Evolutionary conservation across 805 yeast genomes (phyloP).

Genomic region (Sungouiozyma ichnusensis): DNA sequence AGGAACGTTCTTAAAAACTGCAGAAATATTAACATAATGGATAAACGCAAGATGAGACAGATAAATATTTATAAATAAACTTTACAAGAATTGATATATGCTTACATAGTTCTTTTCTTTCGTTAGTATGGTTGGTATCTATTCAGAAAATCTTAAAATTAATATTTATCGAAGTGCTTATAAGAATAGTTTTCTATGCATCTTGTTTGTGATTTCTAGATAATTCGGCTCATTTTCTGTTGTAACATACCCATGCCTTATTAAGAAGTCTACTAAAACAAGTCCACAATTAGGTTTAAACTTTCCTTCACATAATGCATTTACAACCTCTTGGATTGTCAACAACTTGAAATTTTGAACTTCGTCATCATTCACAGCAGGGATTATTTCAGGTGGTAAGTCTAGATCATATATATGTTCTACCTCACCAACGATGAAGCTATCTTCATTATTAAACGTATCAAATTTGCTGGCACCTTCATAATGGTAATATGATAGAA

Average conservation of each 20-base stretch:
- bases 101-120: neutral
- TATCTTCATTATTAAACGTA: constrained; percentile 33
- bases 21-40: no score
- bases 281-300: constrained; percentile 88
- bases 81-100: neutral
- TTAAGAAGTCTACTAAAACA: constrained; percentile 70
- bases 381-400: constrained; percentile 37
- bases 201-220: constrained; percentile 43
- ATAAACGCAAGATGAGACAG: no score
- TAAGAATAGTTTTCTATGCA: no score
- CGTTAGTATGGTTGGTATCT: no score
- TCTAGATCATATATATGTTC: constrained; percentile 69
- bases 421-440: constrained; percentile 80
- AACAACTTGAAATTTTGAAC: constrained; percentile 61
- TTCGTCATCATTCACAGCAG: constrained; percentile 65
- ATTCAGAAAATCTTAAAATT: no score
- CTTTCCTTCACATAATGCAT: constrained; percentile 41
- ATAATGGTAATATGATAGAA: constrained; percentile 52
- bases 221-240: constrained; percentile 58
- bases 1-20: no score
- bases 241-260: constrained; percentile 71
- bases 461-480: constrained; percentile 15
- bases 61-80: neutral
- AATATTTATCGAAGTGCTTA: no score
- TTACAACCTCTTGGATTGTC: constrained; percentile 45